Base-by-base conservation (phyloP, 2,329 filamentous ascomycete genomes). In the Fusarium chaquense region DNA sequence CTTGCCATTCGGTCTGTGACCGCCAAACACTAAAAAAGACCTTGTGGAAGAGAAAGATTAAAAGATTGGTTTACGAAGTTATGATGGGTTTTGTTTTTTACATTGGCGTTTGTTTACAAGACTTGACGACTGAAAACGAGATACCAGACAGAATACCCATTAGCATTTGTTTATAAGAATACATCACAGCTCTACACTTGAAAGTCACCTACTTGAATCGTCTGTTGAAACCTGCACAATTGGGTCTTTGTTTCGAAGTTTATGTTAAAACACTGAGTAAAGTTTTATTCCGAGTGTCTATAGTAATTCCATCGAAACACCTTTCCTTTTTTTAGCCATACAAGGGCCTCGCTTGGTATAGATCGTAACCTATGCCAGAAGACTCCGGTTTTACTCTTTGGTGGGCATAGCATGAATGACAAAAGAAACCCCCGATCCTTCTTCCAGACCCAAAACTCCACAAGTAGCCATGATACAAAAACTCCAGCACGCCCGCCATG, bases 1-100 rank as follows among this genome's bases (percentile, higher is more conserved):
- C 79, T 97, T 58, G 92, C 92, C 13, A 89, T 90, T 2, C 88
- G 85, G 61, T 92, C 76, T 7, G 74, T 79, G 16, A 79, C 73
- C 18, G 76, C 65, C 2, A 72, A 69, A 58, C 57, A 43, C 24
- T 65, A 38, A 20, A 36, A 40, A 16, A 18, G 10, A 36, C 22
- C 35, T 45, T 24, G 43, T 45, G 52, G 46, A n/a, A 22, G 15
- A 40, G 22, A 33, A 24, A 20, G 20, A 35, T 45, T 61, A n/a
- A 41, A 40, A 38, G 40, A 43, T 43, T 46, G 43, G 43, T 62
- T 52, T 28, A 58, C 46, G 58, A 63, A 58, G 38, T 67, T 30
- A 63, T 58, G 63, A 57, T 43, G 46, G 36, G 32, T 28, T 28
- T 47, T 43, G 35, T 3, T 47, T 3, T 57, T 49, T n/a, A 47